A percentile compares a stretch with the other conserved stretches of the same genome.
phyloP scores from a whole-genome alignment of 768 basidiomycete genomes.

The Hysterangium stoloniferum region DNA sequence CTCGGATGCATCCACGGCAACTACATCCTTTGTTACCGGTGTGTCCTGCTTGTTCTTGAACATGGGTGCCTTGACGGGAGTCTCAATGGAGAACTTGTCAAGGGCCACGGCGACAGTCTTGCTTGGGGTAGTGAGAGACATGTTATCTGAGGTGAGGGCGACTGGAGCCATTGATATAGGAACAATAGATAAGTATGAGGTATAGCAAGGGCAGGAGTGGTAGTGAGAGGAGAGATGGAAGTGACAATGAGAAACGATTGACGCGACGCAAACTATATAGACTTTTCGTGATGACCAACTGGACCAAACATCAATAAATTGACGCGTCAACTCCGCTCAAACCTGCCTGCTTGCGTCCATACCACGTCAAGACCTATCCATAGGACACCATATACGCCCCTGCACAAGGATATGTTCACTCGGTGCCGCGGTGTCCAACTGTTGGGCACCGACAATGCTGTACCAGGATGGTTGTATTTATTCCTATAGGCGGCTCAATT shows the following conservation, averaged over 20 bases:
- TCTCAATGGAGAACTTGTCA: slow-evolving; percentile 8
- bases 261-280: slow-evolving; percentile 1
- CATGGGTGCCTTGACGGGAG: slow-evolving; percentile 8
- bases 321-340: slow-evolving; percentile 11
- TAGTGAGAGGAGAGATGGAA: background rate
- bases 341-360: background rate
- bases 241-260: background rate
- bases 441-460: no score
- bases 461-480: no score
- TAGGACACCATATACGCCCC: background rate
- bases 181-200: background rate
- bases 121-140: slow-evolving; percentile 7
- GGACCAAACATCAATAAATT: slow-evolving; percentile 10
- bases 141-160: background rate
- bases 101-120: slow-evolving; percentile 9
- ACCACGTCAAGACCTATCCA: background rate
- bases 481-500: no score
- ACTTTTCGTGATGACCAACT: background rate
- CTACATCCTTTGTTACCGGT: slow-evolving; percentile 8
- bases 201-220: background rate
- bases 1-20: slow-evolving; percentile 9
- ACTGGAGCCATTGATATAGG: slow-evolving; percentile 2
- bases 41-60: slow-evolving; percentile 8
- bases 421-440: no score
- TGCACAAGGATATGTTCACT: no score